Evolutionary conservation across 306 rosid species (phyloP), one percentile per base, ranked within the genome.

Genomic region (Dalbergia oliveri): DNA sequence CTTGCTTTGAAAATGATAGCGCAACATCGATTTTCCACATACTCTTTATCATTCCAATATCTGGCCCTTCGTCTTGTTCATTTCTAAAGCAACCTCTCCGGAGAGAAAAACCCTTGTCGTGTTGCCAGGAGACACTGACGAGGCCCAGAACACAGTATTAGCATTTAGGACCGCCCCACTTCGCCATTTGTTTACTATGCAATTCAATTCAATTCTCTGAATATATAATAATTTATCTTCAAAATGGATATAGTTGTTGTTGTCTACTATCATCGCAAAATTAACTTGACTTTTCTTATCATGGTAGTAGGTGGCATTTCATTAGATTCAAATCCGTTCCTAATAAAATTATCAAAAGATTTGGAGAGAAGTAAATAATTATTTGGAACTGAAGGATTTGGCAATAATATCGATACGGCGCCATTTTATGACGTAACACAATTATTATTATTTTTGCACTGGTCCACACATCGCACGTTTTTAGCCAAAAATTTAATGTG

Each of bases 301-400:
- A 70, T 19, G 79, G 64, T 71, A 11, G 8, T 69, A 53, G 37
- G n/a, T 66, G 37, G n/a, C 35, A 34, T 31, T 65, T 59, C 71
- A 34, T 31, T 67, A 6, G 34, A n/a, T 77, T 43, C 69, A 50
- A 56, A n/a, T 21, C 11, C 50, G 15, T 34, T 35, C 2, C 23
- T 73, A 64, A 65, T 78, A 78, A 41, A 64, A 64, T 77, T 44
- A 44, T 77, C 56, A 12, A 56, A n/a, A 37, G 77, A 78, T 78
- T 58, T 78, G 66, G 79, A 31, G 69, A 75, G 60, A 41, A 53
- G 54, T 12, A 12, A 41, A 70, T 43, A 31, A 33, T 75, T 44
- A 50, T 72, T 75, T 15, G 41, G 11, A 61, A 23, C 59, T 26
- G 8, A 13, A 18, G 3, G 34, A 16, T 8, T 45, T 51, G 26